Percentiles rank a stretch among this genome's conserved stretches.
Conservation (phyloP, 345 rosid species). For the Euclidium syriacum region DNA sequence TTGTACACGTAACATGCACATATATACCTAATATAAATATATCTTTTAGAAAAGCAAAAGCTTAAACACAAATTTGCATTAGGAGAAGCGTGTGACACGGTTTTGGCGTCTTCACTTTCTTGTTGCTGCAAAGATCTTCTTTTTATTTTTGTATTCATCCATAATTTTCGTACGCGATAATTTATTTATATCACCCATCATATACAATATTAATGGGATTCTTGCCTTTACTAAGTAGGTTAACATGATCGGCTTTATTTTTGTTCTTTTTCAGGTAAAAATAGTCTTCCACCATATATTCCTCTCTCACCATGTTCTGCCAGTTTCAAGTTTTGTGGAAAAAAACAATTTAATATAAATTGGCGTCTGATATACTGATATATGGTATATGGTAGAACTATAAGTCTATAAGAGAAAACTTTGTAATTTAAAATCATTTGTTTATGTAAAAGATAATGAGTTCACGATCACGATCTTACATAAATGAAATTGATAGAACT, state of each 20-base stretch:
- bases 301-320: slow-evolving; percentile 3
- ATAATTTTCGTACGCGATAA: not conserved
- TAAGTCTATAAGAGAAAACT: no score
- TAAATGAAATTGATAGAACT: not conserved
- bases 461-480: not conserved
- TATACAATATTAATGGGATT: slow-evolving; percentile 17
- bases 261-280: slow-evolving; percentile 20
- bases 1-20: slow-evolving; percentile 24
- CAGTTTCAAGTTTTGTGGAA: not conserved
- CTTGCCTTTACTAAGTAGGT: slow-evolving; percentile 27
- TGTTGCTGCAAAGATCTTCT: slow-evolving; percentile 12
- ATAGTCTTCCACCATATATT: slow-evolving; percentile 10
- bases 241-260: slow-evolving; percentile 21
- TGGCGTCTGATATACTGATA: no score
- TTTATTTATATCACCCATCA: slow-evolving; percentile 2
- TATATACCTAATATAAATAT: not conserved
- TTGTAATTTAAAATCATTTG: no score
- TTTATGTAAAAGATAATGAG: no score
- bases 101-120: slow-evolving; percentile 55
- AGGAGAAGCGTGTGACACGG: slow-evolving; percentile 49
- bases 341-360: not conserved
- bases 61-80: slow-evolving; percentile 15
- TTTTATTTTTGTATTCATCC: slow-evolving; percentile 26
- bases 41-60: slow-evolving; percentile 48
- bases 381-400: no score